Evolutionary conservation across 441 rosid species (phyloP).

Genomic region (Geranium incanum): DNA sequence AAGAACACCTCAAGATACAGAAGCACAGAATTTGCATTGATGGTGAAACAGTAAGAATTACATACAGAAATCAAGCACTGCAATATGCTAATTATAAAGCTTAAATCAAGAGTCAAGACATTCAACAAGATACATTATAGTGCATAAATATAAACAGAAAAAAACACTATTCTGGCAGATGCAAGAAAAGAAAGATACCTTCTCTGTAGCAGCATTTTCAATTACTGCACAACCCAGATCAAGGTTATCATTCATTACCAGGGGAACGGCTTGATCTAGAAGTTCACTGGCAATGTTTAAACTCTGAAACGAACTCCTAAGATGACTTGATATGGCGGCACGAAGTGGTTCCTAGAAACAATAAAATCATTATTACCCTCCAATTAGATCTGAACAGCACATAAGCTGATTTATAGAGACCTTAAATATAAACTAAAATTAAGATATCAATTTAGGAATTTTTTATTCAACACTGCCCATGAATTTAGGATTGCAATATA

Average conservation of each 20-base stretch:
- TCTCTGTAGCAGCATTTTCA: constrained; percentile 96
- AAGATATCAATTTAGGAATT: not conserved
- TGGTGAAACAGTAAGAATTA: not conserved
- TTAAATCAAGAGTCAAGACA: not conserved
- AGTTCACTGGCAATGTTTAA: constrained; percentile 54
- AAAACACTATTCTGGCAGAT: not conserved
- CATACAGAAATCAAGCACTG: not conserved
- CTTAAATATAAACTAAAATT: not conserved
- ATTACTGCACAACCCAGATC: constrained; percentile 97
- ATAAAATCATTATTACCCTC: constrained; percentile 11
- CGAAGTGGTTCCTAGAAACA: constrained; percentile 84
- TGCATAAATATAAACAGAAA: not conserved
- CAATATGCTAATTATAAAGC: not conserved
- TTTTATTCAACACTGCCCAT: no score
- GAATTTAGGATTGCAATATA: no score
- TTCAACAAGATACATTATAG: not conserved
- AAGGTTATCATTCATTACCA: constrained; percentile 95
- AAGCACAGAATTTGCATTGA: not conserved
- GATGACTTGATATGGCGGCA: constrained; percentile 74
- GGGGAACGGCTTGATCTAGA: constrained; percentile 87
- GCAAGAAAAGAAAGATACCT: constrained; percentile 39
- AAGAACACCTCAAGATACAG: not conserved
- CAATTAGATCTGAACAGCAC: not conserved
- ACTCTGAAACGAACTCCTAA: constrained; percentile 75
- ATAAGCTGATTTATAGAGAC: constrained; percentile 8